phyloP scores from a whole-genome alignment of 352 stramenopile species.

The Phytopythium helicoides region DNA sequence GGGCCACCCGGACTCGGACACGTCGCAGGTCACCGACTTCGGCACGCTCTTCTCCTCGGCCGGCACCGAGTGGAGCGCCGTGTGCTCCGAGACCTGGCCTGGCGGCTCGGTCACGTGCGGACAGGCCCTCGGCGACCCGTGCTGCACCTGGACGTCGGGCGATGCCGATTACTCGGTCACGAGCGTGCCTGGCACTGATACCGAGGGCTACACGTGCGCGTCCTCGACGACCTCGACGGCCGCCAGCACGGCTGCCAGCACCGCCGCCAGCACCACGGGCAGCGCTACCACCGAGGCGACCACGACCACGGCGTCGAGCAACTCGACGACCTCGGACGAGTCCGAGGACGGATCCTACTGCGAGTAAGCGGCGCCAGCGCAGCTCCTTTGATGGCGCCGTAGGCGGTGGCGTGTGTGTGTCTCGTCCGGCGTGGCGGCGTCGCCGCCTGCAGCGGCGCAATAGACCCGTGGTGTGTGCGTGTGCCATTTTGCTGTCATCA shows the following conservation, averaged over 20 bases:
- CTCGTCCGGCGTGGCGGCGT: neutral
- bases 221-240: conserved; percentile 17
- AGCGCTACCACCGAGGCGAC: conserved; percentile 6
- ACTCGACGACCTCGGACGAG: conserved; percentile 10
- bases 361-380: conserved; percentile 14
- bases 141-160: conserved; percentile 44
- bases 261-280: conserved; percentile 9
- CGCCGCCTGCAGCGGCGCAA: no score
- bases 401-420: neutral
- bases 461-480: no score
- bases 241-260: conserved; percentile 8
- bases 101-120: conserved; percentile 35
- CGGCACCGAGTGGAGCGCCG: conserved; percentile 28
- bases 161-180: conserved; percentile 33
- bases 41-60: conserved; percentile 39
- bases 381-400: neutral
- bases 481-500: no score
- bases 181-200: conserved; percentile 21
- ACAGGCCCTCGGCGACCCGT: no score
- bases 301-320: conserved; percentile 11
- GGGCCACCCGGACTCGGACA: conserved; percentile 26
- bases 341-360: conserved; percentile 22
- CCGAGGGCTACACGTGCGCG: conserved; percentile 29
- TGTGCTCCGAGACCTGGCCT: conserved; percentile 42
- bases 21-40: conserved; percentile 53